These are phyloP conservation scores for Sporothrix phasma DNA, from an alignment of 2,329 filamentous ascomycete species.

Conservation along the genomic window DNA sequence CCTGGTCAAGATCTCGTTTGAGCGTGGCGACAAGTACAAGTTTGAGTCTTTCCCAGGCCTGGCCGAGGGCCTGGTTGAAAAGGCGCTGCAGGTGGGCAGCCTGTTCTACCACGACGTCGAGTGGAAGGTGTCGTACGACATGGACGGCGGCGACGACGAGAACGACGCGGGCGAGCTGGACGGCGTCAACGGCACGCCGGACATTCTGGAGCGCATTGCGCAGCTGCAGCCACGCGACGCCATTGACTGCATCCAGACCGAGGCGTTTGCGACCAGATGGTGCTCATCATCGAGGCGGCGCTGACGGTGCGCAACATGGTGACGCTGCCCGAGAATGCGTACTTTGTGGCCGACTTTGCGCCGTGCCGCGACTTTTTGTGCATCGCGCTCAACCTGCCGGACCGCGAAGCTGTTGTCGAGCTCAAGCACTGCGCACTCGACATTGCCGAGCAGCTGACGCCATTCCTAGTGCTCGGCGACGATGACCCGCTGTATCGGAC, in stretches of 20 bases:
- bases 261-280: conserved; percentile 60
- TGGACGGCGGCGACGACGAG: conserved; percentile 35
- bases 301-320: conserved; percentile 92
- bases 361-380: conserved; percentile 73
- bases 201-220: conserved; percentile 63
- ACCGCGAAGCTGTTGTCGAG: conserved; percentile 63
- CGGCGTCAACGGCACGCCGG: conserved; percentile 57
- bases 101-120: conserved; percentile 67
- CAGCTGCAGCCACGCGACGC: conserved; percentile 50
- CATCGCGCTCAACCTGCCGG: conserved; percentile 69
- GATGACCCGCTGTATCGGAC: conserved; percentile 72
- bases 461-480: conserved; percentile 61
- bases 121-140: conserved; percentile 66
- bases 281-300: conserved; percentile 74
- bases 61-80: conserved; percentile 78
- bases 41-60: conserved; percentile 87
- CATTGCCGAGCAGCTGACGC: conserved; percentile 82
- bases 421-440: conserved; percentile 86
- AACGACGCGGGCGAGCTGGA: conserved; percentile 39
- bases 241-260: conserved; percentile 61
- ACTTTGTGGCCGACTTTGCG: conserved; percentile 64
- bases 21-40: conserved; percentile 89
- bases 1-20: conserved; percentile 88
- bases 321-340: conserved; percentile 81
- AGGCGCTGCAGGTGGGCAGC: conserved; percentile 65